Percentiles rank a stretch among this genome's conserved stretches.
phyloP scores from a whole-genome alignment of 2,329 filamentous ascomycete species.

The Orbilia brochopaga region DNA sequence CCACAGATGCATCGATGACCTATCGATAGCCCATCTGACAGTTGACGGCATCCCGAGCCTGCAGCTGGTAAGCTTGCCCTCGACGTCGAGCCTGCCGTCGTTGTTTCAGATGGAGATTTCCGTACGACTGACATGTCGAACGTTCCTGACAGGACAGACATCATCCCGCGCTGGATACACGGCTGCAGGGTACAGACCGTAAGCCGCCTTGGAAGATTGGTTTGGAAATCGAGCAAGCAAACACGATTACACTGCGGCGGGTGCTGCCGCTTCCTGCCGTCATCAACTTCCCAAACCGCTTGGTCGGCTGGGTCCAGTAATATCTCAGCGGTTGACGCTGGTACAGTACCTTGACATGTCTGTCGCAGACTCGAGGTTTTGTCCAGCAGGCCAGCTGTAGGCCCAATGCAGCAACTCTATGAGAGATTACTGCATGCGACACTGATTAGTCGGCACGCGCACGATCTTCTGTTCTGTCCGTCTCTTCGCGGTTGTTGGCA shows the following conservation, averaged over 20 bases:
- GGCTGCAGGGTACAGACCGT: no score
- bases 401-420: slow-evolving; percentile 37
- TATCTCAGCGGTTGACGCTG: no score
- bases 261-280: no score
- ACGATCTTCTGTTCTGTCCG: slow-evolving; percentile 19
- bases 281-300: no score
- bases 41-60: slow-evolving; percentile 17
- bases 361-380: slow-evolving; percentile 15
- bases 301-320: no score
- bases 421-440: slow-evolving; percentile 21
- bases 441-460: slow-evolving; percentile 33
- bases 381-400: slow-evolving; percentile 20
- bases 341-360: background rate
- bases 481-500: slow-evolving; percentile 30
- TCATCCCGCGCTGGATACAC: no score
- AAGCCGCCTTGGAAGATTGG: no score
- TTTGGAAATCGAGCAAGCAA: no score
- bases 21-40: slow-evolving; percentile 47
- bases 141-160: background rate
- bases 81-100: slow-evolving; percentile 23
- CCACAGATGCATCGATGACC: slow-evolving; percentile 4
- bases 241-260: no score
- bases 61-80: slow-evolving; percentile 19
- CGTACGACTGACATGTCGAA: background rate
- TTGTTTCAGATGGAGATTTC: slow-evolving; percentile 33